These are phyloP conservation scores for Sungouiozyma ichnusensis DNA, from an alignment of 805 yeast species.

Conservation along the genomic window DNA sequence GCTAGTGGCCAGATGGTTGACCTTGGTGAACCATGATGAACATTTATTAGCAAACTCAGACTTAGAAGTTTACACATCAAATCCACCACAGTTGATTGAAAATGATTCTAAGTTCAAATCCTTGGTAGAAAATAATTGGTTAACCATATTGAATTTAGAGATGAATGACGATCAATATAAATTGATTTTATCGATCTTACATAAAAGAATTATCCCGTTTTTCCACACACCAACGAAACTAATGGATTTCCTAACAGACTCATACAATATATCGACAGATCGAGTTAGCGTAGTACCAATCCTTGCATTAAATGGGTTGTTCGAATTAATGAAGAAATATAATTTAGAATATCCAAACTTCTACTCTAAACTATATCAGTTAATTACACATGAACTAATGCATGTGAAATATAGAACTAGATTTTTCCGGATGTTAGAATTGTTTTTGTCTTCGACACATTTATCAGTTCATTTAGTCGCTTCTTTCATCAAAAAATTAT, in stretches of 20 bases:
- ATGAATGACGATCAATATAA: slow-evolving; percentile 51
- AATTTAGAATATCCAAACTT: slow-evolving; percentile 91
- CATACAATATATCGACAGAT: slow-evolving; percentile 42
- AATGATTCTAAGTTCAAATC: slow-evolving; percentile 41
- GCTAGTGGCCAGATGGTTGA: slow-evolving; percentile 30
- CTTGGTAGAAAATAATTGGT: slow-evolving; percentile 62
- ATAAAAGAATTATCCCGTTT: slow-evolving; percentile 75
- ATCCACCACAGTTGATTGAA: slow-evolving; percentile 38
- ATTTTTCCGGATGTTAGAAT: slow-evolving; percentile 76
- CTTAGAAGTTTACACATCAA: slow-evolving; percentile 31
- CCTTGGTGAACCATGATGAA: slow-evolving; percentile 29
- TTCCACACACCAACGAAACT: slow-evolving; percentile 68
- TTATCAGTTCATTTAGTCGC: slow-evolving; percentile 76
- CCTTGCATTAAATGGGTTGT: slow-evolving; percentile 77
- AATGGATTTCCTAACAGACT: slow-evolving; percentile 90
- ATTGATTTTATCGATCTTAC: slow-evolving; percentile 56
- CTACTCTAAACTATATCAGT: slow-evolving; percentile 67
- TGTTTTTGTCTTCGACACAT: slow-evolving; percentile 81
- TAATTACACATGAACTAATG: slow-evolving; percentile 65
- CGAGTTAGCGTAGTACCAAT: slow-evolving; percentile 51
- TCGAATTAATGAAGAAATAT: slow-evolving; percentile 68
- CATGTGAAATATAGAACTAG: slow-evolving; percentile 76
- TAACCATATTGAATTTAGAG: slow-evolving; percentile 42
- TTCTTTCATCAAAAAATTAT: slow-evolving; percentile 74
- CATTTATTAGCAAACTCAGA: slow-evolving; percentile 24